Conservation (phyloP, 2,329 filamentous ascomycete species). For the Aspergillus udagawae region DNA sequence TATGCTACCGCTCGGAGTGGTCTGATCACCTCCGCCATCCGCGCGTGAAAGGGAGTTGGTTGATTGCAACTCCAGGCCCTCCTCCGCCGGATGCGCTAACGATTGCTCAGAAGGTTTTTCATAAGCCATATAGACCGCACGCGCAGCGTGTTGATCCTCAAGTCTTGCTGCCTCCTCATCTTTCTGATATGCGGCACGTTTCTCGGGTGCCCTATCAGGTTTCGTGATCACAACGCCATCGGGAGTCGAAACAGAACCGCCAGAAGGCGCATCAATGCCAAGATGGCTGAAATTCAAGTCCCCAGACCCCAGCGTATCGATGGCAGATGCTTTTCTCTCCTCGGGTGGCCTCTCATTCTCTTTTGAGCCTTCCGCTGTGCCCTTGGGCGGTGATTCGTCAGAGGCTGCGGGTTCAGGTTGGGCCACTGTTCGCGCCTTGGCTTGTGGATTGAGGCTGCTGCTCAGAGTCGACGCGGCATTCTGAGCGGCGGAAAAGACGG, state of each 20-base stretch:
- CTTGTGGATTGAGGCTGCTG: constrained; percentile 55
- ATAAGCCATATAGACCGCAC: constrained; percentile 60
- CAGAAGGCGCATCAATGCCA: constrained; percentile 56
- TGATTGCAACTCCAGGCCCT: constrained; percentile 28
- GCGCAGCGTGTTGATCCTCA: constrained; percentile 56
- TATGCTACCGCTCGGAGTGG: constrained; percentile 62
- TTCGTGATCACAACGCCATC: constrained; percentile 38
- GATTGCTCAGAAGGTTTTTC: constrained; percentile 37
- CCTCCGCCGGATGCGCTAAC: constrained; percentile 40
- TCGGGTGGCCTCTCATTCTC: constrained; percentile 29
- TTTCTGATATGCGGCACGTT: constrained; percentile 33
- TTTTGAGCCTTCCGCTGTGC: constrained; percentile 23
- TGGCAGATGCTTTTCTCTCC: constrained; percentile 65
- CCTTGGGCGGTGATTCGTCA: constrained; percentile 25
- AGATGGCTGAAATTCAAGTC: constrained; percentile 86
- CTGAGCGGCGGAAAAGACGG: constrained; percentile 87
- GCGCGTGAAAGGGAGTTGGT: constrained; percentile 22
- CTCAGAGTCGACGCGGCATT: constrained; percentile 81
- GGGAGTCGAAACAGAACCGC: constrained; percentile 32
- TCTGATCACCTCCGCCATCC: constrained; percentile 49
- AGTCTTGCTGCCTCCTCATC: constrained; percentile 54
- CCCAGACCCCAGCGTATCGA: constrained; percentile 84
- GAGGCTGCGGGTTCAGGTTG: constrained; percentile 26
- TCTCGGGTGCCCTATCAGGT: constrained; percentile 27
- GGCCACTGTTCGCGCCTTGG: constrained; percentile 38